Evolutionary conservation across 441 rosid species (phyloP), one percentile per base, ranked within the genome.

Genomic region (Gossypium schwendimanii): DNA sequence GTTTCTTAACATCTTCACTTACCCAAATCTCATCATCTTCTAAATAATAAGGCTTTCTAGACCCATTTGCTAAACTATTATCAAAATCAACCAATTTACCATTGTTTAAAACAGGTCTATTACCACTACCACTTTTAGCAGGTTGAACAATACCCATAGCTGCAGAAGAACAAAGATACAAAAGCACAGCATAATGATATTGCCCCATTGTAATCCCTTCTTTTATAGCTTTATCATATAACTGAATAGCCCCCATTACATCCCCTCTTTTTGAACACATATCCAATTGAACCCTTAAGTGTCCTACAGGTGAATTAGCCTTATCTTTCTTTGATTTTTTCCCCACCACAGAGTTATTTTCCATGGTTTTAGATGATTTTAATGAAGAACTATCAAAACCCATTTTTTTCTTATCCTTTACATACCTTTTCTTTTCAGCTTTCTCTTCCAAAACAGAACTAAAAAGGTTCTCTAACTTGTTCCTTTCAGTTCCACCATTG

Each of bases 141-240:
- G 87, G 91, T 70, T 77, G 83, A 76, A 87, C 83, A 77, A 84
- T 74, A 47, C 92, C 94, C 9, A 79, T 77, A 63, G 94, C 92
- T 20, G 91, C 91, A 80, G 92, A 89, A 62, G 94, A 84, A 74
- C 91, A 87, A 26, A 88, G 86, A 82, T 89, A 86, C 77, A 87
- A 61, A 65, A 88, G 66, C 20, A 87, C 88, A 47, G 83, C 70
- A 70, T 86, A 88, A 77, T 86, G 88, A 72, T 86, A 85, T 68
- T 86, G 91, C 74, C 68, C 81, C 81, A 88, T 26, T 63, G 64
- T 47, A 53, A 84, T 72, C 57, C 85, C 87, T 66, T 85, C 84
- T 58, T 63, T 77, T 24, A 61, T 66, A 80, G 91, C 86, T 44
- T 73, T 78, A 81, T 87, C 87, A 66, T 86, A 86, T 39, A 82